Percentiles rank a stretch among this genome's conserved stretches.
These are phyloP conservation scores for Suillus spraguei DNA, from an alignment of 768 basidiomycete species.

Conservation along the genomic window DNA sequence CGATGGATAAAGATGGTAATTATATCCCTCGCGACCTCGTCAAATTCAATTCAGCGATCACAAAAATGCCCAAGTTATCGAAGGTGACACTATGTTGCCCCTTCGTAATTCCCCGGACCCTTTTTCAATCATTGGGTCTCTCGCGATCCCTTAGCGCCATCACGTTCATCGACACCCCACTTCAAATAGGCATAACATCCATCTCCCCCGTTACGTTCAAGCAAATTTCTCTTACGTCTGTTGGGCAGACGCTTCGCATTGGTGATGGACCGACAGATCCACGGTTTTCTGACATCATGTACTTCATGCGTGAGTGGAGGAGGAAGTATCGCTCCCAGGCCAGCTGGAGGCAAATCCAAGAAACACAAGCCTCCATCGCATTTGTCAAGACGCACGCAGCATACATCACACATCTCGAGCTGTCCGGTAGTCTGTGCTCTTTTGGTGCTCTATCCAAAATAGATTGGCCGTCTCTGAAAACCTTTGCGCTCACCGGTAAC, in stretches of 20 bases:
- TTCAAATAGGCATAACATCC: slow-evolving; percentile 37
- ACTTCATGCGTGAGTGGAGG: slow-evolving; percentile 39
- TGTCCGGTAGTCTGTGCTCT: slow-evolving; percentile 32
- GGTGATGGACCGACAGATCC: slow-evolving; percentile 37
- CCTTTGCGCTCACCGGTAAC: slow-evolving; percentile 35
- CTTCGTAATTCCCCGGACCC: slow-evolving; percentile 32
- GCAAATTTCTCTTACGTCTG: slow-evolving; percentile 31
- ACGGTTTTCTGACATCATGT: slow-evolving; percentile 32
- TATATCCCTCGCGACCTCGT: slow-evolving; percentile 33
- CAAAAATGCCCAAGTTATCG: slow-evolving; percentile 33
- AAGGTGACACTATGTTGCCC: slow-evolving; percentile 32
- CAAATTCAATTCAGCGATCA: slow-evolving; percentile 26
- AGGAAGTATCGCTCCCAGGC: slow-evolving; percentile 37
- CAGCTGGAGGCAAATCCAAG: slow-evolving; percentile 30
- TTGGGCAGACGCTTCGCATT: slow-evolving; percentile 37
- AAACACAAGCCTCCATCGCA: slow-evolving; percentile 31
- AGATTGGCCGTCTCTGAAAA: slow-evolving; percentile 33
- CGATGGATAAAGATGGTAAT: slow-evolving; percentile 34
- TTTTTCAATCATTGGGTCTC: slow-evolving; percentile 31
- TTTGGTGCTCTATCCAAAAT: slow-evolving; percentile 31
- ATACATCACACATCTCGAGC: slow-evolving; percentile 32
- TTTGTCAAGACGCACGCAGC: slow-evolving; percentile 34
- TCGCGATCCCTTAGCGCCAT: slow-evolving; percentile 31
- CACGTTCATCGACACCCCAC: slow-evolving; percentile 35
- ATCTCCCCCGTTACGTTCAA: slow-evolving; percentile 29